Evolutionary conservation across 768 basidiomycete genomes (phyloP).

Genomic region (Astraeus odoratus): DNA sequence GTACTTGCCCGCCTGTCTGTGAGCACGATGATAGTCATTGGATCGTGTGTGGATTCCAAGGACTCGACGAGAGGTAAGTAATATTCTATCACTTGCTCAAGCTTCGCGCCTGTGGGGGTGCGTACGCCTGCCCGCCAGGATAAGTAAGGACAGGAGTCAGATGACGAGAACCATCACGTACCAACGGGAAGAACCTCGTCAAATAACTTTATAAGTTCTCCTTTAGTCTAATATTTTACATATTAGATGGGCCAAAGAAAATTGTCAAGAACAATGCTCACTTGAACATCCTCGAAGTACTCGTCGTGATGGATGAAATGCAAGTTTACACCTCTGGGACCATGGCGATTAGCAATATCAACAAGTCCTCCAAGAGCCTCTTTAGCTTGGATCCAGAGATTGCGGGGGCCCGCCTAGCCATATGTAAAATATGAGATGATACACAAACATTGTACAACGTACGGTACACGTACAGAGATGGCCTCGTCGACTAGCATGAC

Average conservation of each 20-base stretch:
- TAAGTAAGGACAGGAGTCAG: neutral
- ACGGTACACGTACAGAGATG: slow-evolving; percentile 23
- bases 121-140: slow-evolving; percentile 18
- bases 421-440: neutral
- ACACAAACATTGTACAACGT: neutral
- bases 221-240: slow-evolving; percentile 11
- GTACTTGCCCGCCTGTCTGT: slow-evolving; percentile 36
- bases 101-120: slow-evolving; percentile 32
- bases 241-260: neutral
- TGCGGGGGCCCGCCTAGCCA: slow-evolving; percentile 32
- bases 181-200: slow-evolving; percentile 21
- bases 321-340: slow-evolving; percentile 34
- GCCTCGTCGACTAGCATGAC: slow-evolving; percentile 38
- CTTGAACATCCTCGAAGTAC: slow-evolving; percentile 24
- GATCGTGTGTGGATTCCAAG: slow-evolving; percentile 24
- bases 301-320: slow-evolving; percentile 34
- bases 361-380: slow-evolving; percentile 37
- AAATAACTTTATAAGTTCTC: slow-evolving; percentile 18
- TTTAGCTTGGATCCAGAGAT: slow-evolving; percentile 32
- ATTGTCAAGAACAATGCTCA: neutral
- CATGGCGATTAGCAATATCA: slow-evolving; percentile 30
- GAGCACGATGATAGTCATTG: slow-evolving; percentile 30
- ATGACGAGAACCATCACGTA: neutral
- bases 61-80: slow-evolving; percentile 30
- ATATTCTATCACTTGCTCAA: slow-evolving; percentile 29